Base-by-base conservation (phyloP, 495 filamentous ascomycete species). In the Penicillium mononematosum region DNA sequence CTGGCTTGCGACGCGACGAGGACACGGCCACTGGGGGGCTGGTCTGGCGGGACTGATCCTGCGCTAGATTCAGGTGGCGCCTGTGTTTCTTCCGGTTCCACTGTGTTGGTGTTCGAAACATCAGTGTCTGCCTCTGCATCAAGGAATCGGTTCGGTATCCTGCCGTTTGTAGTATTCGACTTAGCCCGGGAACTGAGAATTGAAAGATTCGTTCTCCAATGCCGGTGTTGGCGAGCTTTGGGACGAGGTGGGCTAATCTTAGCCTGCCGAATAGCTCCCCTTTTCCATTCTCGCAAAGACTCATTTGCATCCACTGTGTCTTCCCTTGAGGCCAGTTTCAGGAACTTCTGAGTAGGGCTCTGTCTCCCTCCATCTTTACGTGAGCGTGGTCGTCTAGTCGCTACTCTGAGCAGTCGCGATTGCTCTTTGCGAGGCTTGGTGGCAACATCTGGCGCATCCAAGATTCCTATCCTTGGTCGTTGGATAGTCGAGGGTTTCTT, bases 361-460 rank as follows among this genome's bases (percentile, higher is more conserved):
- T 86, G 81, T 63, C 88, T 85, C 7, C 90, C 92, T 56, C 78
- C 65, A 58, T 89, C 85, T 39, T 61, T 63, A 59, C 82, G 81
- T 54, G 73, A 79, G 16, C 80, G 85, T 44, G 83, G 90, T 56
- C 80, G 76, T 47, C 95, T 85, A 19, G 83, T 82, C 39, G 94
- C 94, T 59, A 98, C 70, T 49, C 84, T 85, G 20, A 97, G 73
- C 64, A 98, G 98, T 29, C 75, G 73, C 5, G 94, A 92, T 7
- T 76, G 69, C 16, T 74, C 59, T 11, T 60, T 56, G 19, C 58
- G 62, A 49, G 70, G 49, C 46, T 56, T 55, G 34, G 52, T 51
- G 32, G 64, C 69, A 34, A 74, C 74, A 62, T 75, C 81, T 34
- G 83, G 76, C 31, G 86, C 84, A 79, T 96, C 92, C 22, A 96